Conservation (phyloP, 2,329 filamentous ascomycete species). For the Hypoxylon sp. region DNA sequence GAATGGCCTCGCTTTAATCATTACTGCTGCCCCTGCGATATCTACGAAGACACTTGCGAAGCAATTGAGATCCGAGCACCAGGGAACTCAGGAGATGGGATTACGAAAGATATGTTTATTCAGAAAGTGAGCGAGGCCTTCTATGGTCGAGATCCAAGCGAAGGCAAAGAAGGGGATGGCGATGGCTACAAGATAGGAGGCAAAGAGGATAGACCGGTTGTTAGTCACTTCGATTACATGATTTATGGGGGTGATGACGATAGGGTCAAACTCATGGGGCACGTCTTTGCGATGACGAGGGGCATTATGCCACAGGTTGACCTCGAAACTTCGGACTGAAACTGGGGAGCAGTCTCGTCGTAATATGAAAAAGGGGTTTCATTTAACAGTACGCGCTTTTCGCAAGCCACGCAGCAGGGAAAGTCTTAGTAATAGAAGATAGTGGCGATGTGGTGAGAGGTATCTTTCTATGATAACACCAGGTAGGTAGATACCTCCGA, state of each 20-base stretch:
- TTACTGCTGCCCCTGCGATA: slow-evolving; percentile 26
- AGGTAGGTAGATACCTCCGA: not conserved
- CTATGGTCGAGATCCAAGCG: slow-evolving; percentile 11
- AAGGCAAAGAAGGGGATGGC: not conserved
- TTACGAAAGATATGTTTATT: slow-evolving; percentile 31
- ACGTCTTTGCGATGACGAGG: slow-evolving; percentile 12
- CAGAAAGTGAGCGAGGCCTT: slow-evolving; percentile 26
- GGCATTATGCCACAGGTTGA: not conserved
- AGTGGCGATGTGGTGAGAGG: not conserved
- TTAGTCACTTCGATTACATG: slow-evolving; percentile 10
- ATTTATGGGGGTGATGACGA: not conserved
- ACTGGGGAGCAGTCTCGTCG: not conserved
- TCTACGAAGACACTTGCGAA: slow-evolving; percentile 7
- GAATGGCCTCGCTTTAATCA: slow-evolving; percentile 6
- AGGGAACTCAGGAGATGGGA: slow-evolving; percentile 11
- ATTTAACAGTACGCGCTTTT: not conserved
- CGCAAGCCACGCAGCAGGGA: not conserved
- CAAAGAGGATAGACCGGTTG: slow-evolving; percentile 17
- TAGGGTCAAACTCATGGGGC: slow-evolving; percentile 4
- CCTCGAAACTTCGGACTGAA: not conserved
- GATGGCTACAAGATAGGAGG: slow-evolving; percentile 13
- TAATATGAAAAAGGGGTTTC: not conserved
- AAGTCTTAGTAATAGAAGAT: not conserved
- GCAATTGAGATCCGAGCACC: slow-evolving; percentile 23
- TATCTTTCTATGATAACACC: not conserved